A percentile compares a stretch with the other conserved stretches of the same genome.
These are phyloP conservation scores for Castanopsis chinensis DNA, from an alignment of 306 rosid species.

Conservation along the genomic window DNA sequence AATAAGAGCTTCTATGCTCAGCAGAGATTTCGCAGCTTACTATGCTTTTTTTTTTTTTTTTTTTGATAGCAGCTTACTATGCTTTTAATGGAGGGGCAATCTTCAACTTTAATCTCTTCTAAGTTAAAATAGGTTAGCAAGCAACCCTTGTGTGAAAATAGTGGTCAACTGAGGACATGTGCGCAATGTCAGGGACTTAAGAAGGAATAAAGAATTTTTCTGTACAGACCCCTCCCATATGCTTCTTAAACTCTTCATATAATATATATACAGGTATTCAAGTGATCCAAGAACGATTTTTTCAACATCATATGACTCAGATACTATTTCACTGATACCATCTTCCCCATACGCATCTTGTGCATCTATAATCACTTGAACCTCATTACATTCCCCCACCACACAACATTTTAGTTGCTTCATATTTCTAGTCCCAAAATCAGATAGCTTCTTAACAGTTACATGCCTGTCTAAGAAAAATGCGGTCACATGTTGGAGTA, in stretches of 20 bases:
- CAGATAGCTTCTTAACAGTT: constrained; percentile 11
- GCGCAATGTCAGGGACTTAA: constrained; percentile 16
- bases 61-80: too few relatives aligned
- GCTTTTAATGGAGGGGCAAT: constrained; percentile 21
- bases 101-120: constrained; percentile 13
- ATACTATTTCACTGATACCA: too few relatives aligned
- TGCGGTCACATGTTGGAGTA: neutral
- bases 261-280: constrained; percentile 1
- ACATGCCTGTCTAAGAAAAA: constrained; percentile 23
- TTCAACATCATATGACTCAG: too few relatives aligned
- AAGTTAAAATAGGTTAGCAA: neutral
- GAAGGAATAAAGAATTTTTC: neutral
- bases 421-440: neutral
- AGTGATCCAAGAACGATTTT: neutral
- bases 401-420: neutral
- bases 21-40: neutral
- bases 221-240: constrained; percentile 1
- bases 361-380: neutral
- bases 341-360: too few relatives aligned
- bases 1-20: neutral
- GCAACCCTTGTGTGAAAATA: neutral
- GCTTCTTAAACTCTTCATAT: constrained; percentile 33
- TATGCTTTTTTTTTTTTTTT: too few relatives aligned
- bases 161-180: constrained; percentile 26
- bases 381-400: constrained; percentile 28